Evolutionary conservation across 2,329 filamentous ascomycete genomes (phyloP), one percentile per base, ranked within the genome.

Genomic region (Colletotrichum sp.): DNA sequence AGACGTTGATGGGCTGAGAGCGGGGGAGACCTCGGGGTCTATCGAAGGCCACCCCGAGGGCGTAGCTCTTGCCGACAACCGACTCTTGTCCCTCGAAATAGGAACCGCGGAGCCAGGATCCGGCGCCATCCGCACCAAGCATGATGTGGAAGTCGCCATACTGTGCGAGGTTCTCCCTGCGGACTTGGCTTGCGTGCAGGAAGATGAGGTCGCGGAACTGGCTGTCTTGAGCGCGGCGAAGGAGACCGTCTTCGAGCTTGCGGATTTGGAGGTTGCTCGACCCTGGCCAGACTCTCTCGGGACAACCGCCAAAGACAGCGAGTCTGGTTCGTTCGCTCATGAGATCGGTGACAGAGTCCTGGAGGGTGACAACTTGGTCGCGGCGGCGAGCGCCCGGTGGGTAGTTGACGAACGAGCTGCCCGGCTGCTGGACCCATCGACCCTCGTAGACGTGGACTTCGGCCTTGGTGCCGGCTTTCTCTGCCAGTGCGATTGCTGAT

Each of bases 261-360:
- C 83, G 82, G 67, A 85, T 84, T 74, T 84, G 83, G 26, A 85
- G 82, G 66, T 85, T 85, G 24, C 82, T 82, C 9, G 82, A 84
- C 0, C 80, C 82, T 6, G 83, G 83, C 83, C 83, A 85, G 0
- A 85, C 83, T 2, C 78, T 75, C 71, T 85, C 83, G 1, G 83
- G 82, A 4, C 81, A 78, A 1, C 81, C 82, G 3, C 80, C 79
- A 61, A 83, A 61, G 18, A 61, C 59, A 0, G 59, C 59, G 2
- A 32, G 28, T 8, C 59, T 61, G 2, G 59, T 61, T 10, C n/a
- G 10, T 26, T 61, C 28, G 4, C 59, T 61, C 59, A 61, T 61
- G 3, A 61, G 59, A 0, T 32, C 28, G 3, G 59, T 61, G 59
- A 61, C 59, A 4, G 59, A 61, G 28, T 61, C 59, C 18, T 61